A percentile compares a stretch with the other conserved stretches of the same genome.
Conservation (phyloP, 2,329 filamentous ascomycete species). For the Penicillium verrucosum region DNA sequence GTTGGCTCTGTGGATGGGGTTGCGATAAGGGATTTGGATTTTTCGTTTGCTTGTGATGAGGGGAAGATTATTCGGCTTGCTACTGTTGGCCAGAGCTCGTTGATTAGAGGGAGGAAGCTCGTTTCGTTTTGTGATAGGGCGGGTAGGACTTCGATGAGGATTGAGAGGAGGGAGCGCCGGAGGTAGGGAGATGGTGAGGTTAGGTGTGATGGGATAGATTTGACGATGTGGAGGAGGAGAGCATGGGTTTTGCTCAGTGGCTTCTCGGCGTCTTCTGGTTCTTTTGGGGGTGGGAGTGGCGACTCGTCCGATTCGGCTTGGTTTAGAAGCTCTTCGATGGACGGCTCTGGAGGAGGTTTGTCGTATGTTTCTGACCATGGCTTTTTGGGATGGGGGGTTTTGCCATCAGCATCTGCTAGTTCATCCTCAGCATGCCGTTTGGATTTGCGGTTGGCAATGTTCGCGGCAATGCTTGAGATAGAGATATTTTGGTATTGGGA, state of each 20-base stretch:
- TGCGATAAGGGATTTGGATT: slow-evolving; percentile 38
- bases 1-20: slow-evolving; percentile 43
- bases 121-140: slow-evolving; percentile 74
- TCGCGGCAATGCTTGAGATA: slow-evolving; percentile 33
- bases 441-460: slow-evolving; percentile 34
- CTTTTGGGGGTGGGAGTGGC: slow-evolving; percentile 37
- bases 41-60: slow-evolving; percentile 54
- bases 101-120: slow-evolving; percentile 81
- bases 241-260: slow-evolving; percentile 71
- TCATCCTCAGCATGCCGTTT: slow-evolving; percentile 28
- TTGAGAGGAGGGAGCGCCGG: slow-evolving; percentile 71
- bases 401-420: slow-evolving; percentile 23
- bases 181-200: slow-evolving; percentile 78
- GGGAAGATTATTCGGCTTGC: slow-evolving; percentile 37
- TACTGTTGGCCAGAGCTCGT: slow-evolving; percentile 85
- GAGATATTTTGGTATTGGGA: slow-evolving; percentile 29
- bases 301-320: slow-evolving; percentile 36
- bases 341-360: slow-evolving; percentile 24
- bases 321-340: slow-evolving; percentile 34
- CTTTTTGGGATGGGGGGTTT: slow-evolving; percentile 29
- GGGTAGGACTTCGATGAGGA: slow-evolving; percentile 70
- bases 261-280: slow-evolving; percentile 56
- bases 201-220: slow-evolving; percentile 84
- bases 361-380: slow-evolving; percentile 34
- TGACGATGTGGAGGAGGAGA: slow-evolving; percentile 77